phyloP scores from a whole-genome alignment of 257 asterid genomes.

The Solanum peruvianum region DNA sequence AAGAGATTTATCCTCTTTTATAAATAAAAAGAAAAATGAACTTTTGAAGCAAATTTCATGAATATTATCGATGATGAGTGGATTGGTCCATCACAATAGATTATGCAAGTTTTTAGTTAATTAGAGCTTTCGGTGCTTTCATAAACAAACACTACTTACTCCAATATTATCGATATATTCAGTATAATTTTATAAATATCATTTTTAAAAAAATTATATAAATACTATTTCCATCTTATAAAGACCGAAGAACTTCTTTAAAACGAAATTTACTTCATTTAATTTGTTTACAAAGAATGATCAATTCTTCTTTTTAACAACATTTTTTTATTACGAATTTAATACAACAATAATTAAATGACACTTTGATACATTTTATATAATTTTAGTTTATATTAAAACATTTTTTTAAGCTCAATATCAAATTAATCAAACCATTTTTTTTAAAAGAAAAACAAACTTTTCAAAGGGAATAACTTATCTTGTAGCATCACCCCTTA shows the following conservation, averaged over 20 bases:
- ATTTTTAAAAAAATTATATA: no score
- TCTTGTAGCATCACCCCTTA: neutral
- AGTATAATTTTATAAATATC: accelerated
- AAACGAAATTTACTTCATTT: no score
- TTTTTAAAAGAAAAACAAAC: neutral
- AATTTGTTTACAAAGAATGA: no score
- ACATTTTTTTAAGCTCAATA: accelerated
- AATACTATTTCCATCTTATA: no score
- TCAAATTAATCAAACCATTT: no score
- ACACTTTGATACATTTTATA: no score
- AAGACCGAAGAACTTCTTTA: accelerated
- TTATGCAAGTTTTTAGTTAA: neutral
- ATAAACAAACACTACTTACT: neutral
- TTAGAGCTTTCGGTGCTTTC: neutral
- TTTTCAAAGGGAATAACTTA: neutral
- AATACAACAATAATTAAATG: accelerated
- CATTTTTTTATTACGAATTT: no score
- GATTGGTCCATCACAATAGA: neutral
- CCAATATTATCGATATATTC: accelerated
- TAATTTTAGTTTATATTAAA: no score
- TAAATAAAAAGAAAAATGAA: no score
- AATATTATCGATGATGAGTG: neutral
- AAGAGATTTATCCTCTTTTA: no score
- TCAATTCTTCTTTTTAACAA: no score
- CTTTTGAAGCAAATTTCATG: neutral